phyloP scores from a whole-genome alignment of 2,329 filamentous ascomycete species.

The Periglandula ipomoeae region DNA sequence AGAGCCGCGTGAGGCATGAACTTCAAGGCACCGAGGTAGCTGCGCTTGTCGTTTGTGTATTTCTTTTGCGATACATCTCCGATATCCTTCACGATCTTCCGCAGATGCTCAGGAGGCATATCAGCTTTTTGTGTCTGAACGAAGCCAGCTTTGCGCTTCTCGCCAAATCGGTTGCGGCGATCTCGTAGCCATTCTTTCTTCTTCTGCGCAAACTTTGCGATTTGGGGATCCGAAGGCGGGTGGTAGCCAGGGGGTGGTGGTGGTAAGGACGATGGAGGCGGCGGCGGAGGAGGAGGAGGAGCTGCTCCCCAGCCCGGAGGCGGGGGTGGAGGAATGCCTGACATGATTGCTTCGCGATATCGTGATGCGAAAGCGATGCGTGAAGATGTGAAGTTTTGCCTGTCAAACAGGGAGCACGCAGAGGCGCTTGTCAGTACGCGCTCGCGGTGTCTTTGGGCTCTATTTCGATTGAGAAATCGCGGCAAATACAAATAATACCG shows the following conservation, averaged over 20 bases:
- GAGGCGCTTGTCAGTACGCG: constrained; percentile 26
- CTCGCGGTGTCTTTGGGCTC: constrained; percentile 13
- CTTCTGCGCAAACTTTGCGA: constrained; percentile 95
- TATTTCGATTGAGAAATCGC: not conserved
- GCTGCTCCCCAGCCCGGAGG: constrained; percentile 47
- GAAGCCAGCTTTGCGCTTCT: constrained; percentile 94
- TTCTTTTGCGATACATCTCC: constrained; percentile 99
- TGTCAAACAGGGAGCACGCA: constrained; percentile 23
- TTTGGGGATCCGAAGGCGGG: constrained; percentile 69
- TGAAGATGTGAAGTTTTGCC: constrained; percentile 16
- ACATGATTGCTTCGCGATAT: constrained; percentile 33
- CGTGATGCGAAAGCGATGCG: constrained; percentile 12
- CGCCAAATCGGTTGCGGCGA: constrained; percentile 87
- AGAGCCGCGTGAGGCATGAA: constrained; percentile 99
- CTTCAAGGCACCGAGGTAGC: constrained; percentile 92
- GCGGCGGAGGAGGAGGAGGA: constrained; percentile 46
- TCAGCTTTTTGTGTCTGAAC: constrained; percentile 98
- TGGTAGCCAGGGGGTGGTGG: constrained; percentile 77
- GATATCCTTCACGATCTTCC: constrained; percentile 97
- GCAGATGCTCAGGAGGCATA: constrained; percentile 95
- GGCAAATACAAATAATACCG: not conserved
- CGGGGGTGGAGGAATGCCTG: constrained; percentile 45
- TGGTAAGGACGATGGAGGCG: constrained; percentile 45
- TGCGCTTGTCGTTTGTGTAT: constrained; percentile 96
- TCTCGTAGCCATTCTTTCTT: constrained; percentile 96